These are phyloP conservation scores for Hortiboletus campestris DNA, from an alignment of 768 basidiomycete species.

Conservation along the genomic window DNA sequence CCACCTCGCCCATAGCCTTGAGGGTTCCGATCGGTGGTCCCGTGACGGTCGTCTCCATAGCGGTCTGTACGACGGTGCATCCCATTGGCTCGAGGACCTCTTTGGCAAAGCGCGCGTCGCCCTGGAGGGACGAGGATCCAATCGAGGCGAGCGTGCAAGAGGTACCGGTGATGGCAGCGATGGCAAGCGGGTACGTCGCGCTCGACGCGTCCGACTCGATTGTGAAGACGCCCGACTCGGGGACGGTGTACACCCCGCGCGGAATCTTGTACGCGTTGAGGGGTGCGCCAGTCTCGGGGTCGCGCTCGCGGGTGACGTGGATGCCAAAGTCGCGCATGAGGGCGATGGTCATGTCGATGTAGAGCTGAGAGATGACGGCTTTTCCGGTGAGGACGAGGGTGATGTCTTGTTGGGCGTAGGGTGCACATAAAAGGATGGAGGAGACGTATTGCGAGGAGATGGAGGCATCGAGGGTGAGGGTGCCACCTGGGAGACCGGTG, in stretches of 20 bases:
- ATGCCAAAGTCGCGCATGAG: slow-evolving; percentile 97
- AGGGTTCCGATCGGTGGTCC: slow-evolving; percentile 88
- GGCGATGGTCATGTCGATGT: slow-evolving; percentile 99
- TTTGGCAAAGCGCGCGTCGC: slow-evolving; percentile 95
- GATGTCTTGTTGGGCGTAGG: slow-evolving; percentile 82
- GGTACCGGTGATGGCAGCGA: slow-evolving; percentile 97
- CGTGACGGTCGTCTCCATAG: slow-evolving; percentile 84
- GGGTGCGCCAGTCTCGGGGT: slow-evolving; percentile 54
- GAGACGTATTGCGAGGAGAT: slow-evolving; percentile 99
- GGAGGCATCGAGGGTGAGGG: slow-evolving; percentile 85
- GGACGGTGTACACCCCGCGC: slow-evolving; percentile 72
- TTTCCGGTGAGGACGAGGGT: slow-evolving; percentile 90
- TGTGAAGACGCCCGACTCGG: slow-evolving; percentile 59
- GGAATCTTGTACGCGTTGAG: slow-evolving; percentile 90
- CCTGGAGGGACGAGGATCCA: slow-evolving; percentile 86
- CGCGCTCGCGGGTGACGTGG: slow-evolving; percentile 62
- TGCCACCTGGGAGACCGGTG: slow-evolving; percentile 76
- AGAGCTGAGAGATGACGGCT: slow-evolving; percentile 96
- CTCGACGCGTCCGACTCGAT: slow-evolving; percentile 96
- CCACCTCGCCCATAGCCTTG: slow-evolving; percentile 59
- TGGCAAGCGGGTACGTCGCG: slow-evolving; percentile 95
- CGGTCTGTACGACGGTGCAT: slow-evolving; percentile 85
- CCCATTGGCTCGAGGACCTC: slow-evolving; percentile 95
- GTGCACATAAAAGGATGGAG: slow-evolving; percentile 93
- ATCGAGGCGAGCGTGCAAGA: slow-evolving; percentile 92